phyloP scores from a whole-genome alignment of 1,284 basidiomycete species.

The Melampsora larici-populina region DNA sequence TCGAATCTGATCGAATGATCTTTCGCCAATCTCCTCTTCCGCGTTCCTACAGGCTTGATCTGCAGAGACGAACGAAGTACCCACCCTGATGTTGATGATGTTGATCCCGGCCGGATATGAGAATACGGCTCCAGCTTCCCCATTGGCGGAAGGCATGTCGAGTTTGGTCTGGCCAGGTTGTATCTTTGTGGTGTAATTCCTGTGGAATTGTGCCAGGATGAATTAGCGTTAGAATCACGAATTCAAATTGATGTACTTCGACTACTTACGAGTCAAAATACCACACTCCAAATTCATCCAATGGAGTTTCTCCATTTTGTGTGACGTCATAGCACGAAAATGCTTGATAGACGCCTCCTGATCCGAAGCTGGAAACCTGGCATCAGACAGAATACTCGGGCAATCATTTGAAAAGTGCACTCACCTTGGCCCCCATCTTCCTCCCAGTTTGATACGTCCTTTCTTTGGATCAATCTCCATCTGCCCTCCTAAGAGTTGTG shows the following conservation, averaged over 20 bases:
- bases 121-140: too few species aligned
- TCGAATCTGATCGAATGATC: constrained; percentile 47
- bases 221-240: too few species aligned
- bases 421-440: neutral
- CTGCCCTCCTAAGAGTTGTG: neutral
- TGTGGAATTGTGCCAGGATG: too few species aligned
- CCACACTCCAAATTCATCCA: constrained; percentile 48
- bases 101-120: too few species aligned
- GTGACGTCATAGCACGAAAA: constrained; percentile 49
- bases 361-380: neutral
- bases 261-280: constrained; percentile 48
- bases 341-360: constrained; percentile 30
- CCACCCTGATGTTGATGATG: constrained; percentile 42
- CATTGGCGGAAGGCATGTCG: too few species aligned
- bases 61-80: constrained; percentile 48
- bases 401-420: constrained; percentile 32
- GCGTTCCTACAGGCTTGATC: constrained; percentile 50
- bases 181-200: too few species aligned
- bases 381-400: neutral
- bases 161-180: too few species aligned
- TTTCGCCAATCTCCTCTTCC: constrained; percentile 48
- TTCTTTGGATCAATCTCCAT: neutral
- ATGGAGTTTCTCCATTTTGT: constrained; percentile 46
- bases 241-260: too few species aligned
- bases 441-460: neutral